phyloP scores from a whole-genome alignment of 495 filamentous ascomycete genomes.

The Penicillium robsamsonii region DNA sequence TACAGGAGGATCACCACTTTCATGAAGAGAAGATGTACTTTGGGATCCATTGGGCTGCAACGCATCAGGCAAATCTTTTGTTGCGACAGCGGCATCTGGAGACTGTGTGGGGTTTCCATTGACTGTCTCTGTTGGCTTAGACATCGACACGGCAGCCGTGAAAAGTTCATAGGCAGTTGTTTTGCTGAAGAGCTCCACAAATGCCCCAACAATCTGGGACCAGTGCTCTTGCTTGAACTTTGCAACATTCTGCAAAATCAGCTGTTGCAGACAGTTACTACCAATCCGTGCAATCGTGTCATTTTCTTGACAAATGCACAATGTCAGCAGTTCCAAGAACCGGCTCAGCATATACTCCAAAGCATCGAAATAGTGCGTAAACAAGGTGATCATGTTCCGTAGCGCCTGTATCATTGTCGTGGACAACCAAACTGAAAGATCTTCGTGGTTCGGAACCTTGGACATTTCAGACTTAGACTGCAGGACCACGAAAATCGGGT shows the following conservation, averaged over 20 bases:
- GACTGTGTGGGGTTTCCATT: slow-evolving; percentile 34
- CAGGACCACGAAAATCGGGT: slow-evolving; percentile 97
- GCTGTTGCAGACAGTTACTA: slow-evolving; percentile 93
- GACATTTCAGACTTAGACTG: slow-evolving; percentile 94
- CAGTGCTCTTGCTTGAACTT: slow-evolving; percentile 88
- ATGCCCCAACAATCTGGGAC: slow-evolving; percentile 89
- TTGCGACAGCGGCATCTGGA: slow-evolving; percentile 25
- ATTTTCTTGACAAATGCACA: slow-evolving; percentile 99
- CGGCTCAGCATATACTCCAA: slow-evolving; percentile 96
- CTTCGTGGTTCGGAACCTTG: slow-evolving; percentile 89
- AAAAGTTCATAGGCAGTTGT: slow-evolving; percentile 95
- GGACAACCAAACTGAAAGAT: slow-evolving; percentile 97
- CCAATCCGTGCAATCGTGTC: slow-evolving; percentile 97
- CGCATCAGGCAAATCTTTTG: slow-evolving; percentile 43
- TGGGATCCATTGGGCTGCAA: slow-evolving; percentile 62
- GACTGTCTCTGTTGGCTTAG: slow-evolving; percentile 30
- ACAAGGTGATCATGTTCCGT: slow-evolving; percentile 95
- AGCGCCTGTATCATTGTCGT: slow-evolving; percentile 99
- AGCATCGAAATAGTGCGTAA: slow-evolving; percentile 96
- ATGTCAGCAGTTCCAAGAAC: slow-evolving; percentile 85
- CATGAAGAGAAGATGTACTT: slow-evolving; percentile 39
- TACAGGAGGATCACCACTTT: slow-evolving; percentile 39
- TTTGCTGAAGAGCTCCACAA: slow-evolving; percentile 90
- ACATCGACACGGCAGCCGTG: slow-evolving; percentile 68
- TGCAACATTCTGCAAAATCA: slow-evolving; percentile 91